These are phyloP conservation scores for Candida michaelii DNA, from an alignment of 805 yeast genomes.

Conservation along the genomic window DNA sequence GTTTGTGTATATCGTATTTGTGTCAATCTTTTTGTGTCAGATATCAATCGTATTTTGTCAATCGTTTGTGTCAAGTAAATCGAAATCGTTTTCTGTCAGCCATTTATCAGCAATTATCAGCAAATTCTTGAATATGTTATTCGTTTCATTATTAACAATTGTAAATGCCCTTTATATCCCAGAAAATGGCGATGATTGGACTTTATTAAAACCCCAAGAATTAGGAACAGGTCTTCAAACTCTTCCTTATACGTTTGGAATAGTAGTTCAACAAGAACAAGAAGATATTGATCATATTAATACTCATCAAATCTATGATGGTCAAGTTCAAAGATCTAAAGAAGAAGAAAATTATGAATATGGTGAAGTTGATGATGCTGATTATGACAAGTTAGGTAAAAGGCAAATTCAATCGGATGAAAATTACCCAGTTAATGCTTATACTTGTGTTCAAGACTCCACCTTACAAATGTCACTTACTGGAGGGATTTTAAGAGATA, in stretches of 20 bases:
- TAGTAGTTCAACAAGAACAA: conserved; percentile 29
- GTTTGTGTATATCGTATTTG: neutral
- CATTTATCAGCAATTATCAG: neutral
- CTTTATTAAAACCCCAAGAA: conserved; percentile 26
- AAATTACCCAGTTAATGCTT: conserved; percentile 22
- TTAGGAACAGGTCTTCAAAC: conserved; percentile 22
- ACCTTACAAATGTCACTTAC: conserved; percentile 30
- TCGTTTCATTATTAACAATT: neutral
- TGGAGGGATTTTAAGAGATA: conserved; percentile 32
- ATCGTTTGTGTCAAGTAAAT: too few species aligned
- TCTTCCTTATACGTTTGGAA: conserved; percentile 35
- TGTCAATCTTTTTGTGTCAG: too few species aligned
- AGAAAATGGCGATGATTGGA: conserved; percentile 36
- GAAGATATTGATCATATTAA: conserved; percentile 14
- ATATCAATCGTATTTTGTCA: too few species aligned
- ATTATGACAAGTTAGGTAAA: neutral
- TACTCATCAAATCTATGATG: conserved; percentile 25
- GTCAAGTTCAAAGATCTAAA: conserved; percentile 25
- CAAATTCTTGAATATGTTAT: conserved; percentile 1
- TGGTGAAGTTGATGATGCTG: neutral
- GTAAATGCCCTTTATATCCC: conserved; percentile 21
- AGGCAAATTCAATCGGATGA: conserved; percentile 5
- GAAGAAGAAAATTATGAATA: neutral
- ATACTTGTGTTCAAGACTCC: conserved; percentile 25
- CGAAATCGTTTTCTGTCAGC: too few species aligned